phyloP scores from a whole-genome alignment of 2,329 filamentous ascomycete genomes.

The Talaromyces sp. region DNA sequence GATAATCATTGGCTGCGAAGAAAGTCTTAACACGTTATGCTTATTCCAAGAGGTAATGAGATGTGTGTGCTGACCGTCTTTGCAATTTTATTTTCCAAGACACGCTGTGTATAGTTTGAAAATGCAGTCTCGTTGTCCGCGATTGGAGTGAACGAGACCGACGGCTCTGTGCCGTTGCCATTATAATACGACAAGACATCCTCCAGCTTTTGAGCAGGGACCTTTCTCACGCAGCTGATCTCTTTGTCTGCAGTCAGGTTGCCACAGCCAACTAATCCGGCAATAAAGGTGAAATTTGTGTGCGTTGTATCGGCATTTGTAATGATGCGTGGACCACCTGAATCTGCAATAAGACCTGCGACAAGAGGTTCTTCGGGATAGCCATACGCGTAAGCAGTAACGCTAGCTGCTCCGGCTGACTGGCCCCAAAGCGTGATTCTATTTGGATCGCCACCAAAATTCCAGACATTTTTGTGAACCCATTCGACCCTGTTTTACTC shows the following conservation, averaged over 20 bases:
- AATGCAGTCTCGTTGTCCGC: constrained; percentile 8
- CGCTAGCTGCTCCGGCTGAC: not conserved
- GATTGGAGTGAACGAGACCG: constrained; percentile 4
- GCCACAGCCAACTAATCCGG: constrained; percentile 27
- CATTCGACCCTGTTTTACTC: constrained; percentile 32
- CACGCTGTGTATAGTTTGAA: constrained; percentile 5
- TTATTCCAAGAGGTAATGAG: not conserved
- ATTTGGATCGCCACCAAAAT: constrained; percentile 39
- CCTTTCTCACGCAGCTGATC: constrained; percentile 27
- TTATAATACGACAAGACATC: constrained; percentile 25
- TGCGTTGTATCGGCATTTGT: not conserved
- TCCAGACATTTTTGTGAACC: constrained; percentile 37
- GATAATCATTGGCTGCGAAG: constrained; percentile 6
- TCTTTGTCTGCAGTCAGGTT: constrained; percentile 17
- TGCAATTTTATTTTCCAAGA: constrained; percentile 5
- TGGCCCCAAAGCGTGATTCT: constrained; percentile 5
- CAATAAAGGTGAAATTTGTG: constrained; percentile 8
- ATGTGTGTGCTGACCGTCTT: constrained; percentile 4
- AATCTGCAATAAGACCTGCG: not conserved
- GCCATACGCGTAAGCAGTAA: not conserved
- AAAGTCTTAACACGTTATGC: not conserved
- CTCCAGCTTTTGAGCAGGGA: constrained; percentile 22
- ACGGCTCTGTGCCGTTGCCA: constrained; percentile 15
- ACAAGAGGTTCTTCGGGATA: constrained; percentile 2
- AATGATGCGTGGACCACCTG: not conserved